phyloP scores from a whole-genome alignment of 768 basidiomycete genomes.

The Suillus plorans region DNA sequence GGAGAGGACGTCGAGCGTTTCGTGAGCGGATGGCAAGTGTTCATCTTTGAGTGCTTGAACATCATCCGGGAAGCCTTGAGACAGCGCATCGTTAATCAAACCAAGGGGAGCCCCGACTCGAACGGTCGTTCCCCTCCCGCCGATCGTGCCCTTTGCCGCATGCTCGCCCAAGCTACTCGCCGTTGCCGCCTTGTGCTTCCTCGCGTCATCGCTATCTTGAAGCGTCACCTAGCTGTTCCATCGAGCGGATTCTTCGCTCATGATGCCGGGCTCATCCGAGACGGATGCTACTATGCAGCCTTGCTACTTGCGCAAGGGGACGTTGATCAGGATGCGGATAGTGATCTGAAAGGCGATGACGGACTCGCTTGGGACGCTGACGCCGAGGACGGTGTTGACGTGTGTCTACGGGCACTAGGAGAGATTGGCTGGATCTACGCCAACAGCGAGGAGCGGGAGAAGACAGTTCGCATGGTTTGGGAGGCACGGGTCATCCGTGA shows the following conservation, averaged over 20 bases:
- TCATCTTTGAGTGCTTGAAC: conserved; percentile 90
- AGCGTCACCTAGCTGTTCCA: conserved; percentile 43
- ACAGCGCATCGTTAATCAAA: conserved; percentile 44
- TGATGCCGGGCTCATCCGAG: conserved; percentile 83
- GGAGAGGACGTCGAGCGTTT: conserved; percentile 63
- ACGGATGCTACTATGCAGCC: conserved; percentile 88
- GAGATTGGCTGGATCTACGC: conserved; percentile 84
- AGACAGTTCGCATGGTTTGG: conserved; percentile 53
- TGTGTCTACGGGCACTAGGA: conserved; percentile 73
- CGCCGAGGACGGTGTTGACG: conserved; percentile 32
- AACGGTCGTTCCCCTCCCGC: conserved; percentile 46
- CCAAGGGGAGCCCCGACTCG: conserved; percentile 36
- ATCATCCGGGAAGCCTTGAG: conserved; percentile 83
- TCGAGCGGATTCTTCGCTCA: conserved; percentile 68
- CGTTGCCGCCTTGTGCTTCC: conserved; percentile 52
- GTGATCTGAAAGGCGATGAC: conserved; percentile 20
- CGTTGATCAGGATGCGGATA: conserved; percentile 47
- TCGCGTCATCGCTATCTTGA: conserved; percentile 49
- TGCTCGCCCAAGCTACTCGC: conserved; percentile 48
- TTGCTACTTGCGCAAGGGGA: conserved; percentile 67
- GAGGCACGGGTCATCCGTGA: conserved; percentile 37
- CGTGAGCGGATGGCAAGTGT: conserved; percentile 87
- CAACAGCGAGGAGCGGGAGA: conserved; percentile 69
- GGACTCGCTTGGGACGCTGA: conserved; percentile 26
- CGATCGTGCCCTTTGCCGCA: conserved; percentile 45